Base-by-base conservation (phyloP, 768 basidiomycete species). In the Boletus reticulatus region DNA sequence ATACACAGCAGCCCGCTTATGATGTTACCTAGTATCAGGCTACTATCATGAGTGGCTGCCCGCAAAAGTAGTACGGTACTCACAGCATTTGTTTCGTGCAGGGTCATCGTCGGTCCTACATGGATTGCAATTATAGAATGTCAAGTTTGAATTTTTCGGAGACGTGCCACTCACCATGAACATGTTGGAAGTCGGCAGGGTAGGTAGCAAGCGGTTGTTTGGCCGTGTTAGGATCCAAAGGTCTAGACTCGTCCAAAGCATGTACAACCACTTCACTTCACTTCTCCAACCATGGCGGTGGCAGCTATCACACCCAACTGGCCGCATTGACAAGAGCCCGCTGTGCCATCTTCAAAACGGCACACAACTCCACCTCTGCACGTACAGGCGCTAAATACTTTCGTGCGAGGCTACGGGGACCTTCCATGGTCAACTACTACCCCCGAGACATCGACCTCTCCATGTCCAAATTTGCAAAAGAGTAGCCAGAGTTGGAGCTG, bases 341-440 rank as follows among this genome's bases (percentile, higher is more conserved):
- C 43, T 87, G 84, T 67, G 67, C 78, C 41, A 82, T 98, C 50
- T 96, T 98, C 67, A 84, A 93, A 66, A 96, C 92, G 10, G 78
- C 88, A 4, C 93, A 89, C 74, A 98, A 98, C 73, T 95, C 95
- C 0, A 80, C 80, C 3, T 82, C 82, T 27, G 68, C 84, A 14
- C 86, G 95, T 17, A 94, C 90, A 0, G 96, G 96, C 17, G 88
- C 93, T 24, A 98, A 98, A 75, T 94, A 96, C 75, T 84, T 98
- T 44, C 85, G 88, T 19, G 78, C 82, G 14, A 80, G 88, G 17
- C 82, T 98, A 36, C 84, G 87, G 0, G 96, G 95, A 0, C 93
- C 93, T 0, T 81, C 92, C 27, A 90, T 97, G 87, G 67, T 88
- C 60, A 75, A 81, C 6, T 98, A 98, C 75, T 94, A 95, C 73